Evolutionary conservation across 192 early-diverging fungal genomes (phyloP), one percentile per base, ranked within the genome.

Genomic region (Backusella tarrabulga): DNA sequence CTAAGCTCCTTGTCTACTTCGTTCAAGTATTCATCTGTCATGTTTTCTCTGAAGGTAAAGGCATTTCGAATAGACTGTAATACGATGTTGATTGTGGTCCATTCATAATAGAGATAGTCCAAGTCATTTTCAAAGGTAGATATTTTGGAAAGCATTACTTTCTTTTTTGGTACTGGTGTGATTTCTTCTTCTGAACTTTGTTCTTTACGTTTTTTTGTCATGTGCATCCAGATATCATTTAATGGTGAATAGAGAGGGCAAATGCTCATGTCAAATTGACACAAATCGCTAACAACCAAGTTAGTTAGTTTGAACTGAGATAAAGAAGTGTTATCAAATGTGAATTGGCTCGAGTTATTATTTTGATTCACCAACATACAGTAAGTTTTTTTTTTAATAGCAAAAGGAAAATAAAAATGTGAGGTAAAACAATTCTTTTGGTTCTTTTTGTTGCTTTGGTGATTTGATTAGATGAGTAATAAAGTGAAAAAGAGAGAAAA

Each of bases 1-100:
- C 79, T 75, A 35, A 80, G 68, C 34, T 80, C 79, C 21, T 74
- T 74, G 32, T 80, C 79, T 15, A 80, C 68, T 14, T 80, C 79
- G 60, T 80, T 70, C 32, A 80, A 32, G 26, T 79, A 67, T 72
- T 80, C 66, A 26, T 80, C 79, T 23, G 42, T 72, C 34, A 41
- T 21, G 44, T 67, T 67, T 67, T 76, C 50, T 21, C 42, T 14
- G 4, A 80, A 69, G 19, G 75, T 70, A 34, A 72, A 80, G 1
- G 74, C 79, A 29, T 70, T 72, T 35, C 75, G 67, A 11, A 80
- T 50, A 26, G 79, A 80, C 12, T 76, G 35, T 8, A 80, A 40
- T 52, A 80, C 74, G 44, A 80, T 80, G 42, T 80, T 46, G 19
- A 80, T 80, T 17, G 68, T 76, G 0, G 74, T 69, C 79, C 79